Conservation (phyloP, 148 eudicot genomes). For the Dysphania ambrosioides region DNA sequence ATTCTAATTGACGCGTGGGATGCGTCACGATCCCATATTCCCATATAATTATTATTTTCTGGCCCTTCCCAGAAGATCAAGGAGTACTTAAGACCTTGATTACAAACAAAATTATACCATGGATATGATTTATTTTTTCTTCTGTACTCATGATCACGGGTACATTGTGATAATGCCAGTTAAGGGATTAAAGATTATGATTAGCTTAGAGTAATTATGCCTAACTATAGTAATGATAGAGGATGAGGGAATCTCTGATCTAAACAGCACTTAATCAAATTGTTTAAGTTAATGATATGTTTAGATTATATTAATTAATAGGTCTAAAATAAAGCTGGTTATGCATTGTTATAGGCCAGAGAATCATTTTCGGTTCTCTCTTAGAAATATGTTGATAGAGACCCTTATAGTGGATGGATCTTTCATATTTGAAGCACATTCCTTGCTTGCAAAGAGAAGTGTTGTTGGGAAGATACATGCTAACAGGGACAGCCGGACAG, state of each 20-base stretch:
- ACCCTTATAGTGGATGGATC: too few relatives aligned
- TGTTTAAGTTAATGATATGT: not conserved
- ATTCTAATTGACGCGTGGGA: conserved; percentile 32
- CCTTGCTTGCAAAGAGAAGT: too few relatives aligned
- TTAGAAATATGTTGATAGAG: not conserved
- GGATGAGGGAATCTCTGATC: conserved; percentile 27
- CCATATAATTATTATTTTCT: conserved; percentile 21
- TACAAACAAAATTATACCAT: conserved; percentile 15
- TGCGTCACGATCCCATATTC: conserved; percentile 28
- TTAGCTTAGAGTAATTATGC: conserved; percentile 24
- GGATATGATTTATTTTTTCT: conserved; percentile 20
- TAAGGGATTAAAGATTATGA: conserved; percentile 12
- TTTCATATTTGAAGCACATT: too few relatives aligned
- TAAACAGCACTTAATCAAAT: not conserved
- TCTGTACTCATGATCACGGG: conserved; percentile 34
- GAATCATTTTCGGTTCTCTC: not conserved
- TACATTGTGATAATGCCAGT: conserved; percentile 1
- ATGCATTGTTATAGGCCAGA: conserved; percentile 10
- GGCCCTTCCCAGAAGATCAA: conserved; percentile 32
- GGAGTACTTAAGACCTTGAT: conserved; percentile 30
- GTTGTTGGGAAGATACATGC: too few relatives aligned
- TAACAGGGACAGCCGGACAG: too few relatives aligned
- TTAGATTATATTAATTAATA: too few relatives aligned
- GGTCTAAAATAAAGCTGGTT: conserved; percentile 9
- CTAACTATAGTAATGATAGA: conserved; percentile 29